These are phyloP conservation scores for Colletotrichum viniferum DNA, from an alignment of 2,329 filamentous ascomycete species.

Conservation along the genomic window DNA sequence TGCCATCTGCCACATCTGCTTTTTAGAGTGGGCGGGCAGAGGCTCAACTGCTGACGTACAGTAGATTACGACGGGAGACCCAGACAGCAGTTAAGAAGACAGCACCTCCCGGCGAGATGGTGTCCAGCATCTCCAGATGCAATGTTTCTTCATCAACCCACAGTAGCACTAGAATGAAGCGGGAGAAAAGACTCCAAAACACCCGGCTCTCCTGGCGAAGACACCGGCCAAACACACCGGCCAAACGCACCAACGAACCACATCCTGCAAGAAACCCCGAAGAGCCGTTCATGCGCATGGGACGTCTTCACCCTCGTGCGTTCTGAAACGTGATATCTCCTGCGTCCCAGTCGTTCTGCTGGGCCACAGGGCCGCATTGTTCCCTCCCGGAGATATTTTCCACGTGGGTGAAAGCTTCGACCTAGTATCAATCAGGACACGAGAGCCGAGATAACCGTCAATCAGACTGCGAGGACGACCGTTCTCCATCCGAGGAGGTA, in stretches of 20 bases:
- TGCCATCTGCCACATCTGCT: not conserved
- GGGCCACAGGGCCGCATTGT: not conserved
- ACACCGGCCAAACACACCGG: not conserved
- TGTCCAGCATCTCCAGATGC: not conserved
- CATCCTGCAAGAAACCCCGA: not conserved
- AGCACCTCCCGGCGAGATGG: not conserved
- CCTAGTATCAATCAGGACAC: slow-evolving; percentile 3
- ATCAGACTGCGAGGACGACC: not conserved
- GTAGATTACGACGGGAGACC: not conserved
- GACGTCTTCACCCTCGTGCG: not conserved
- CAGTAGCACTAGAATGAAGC: not conserved
- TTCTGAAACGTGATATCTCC: not conserved
- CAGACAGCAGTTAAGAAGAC: not conserved
- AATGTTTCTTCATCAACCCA: not conserved
- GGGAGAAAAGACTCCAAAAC: not conserved
- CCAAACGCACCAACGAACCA: not conserved
- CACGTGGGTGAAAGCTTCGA: slow-evolving; percentile 5
- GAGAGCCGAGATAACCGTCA: slow-evolving; percentile 2
- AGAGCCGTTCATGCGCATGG: not conserved
- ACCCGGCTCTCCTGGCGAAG: not conserved
- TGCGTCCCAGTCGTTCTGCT: not conserved
- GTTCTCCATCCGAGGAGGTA: not conserved
- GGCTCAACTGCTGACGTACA: not conserved
- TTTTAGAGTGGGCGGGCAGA: not conserved
- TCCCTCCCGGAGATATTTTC: not conserved